Evolutionary conservation across 345 rosid genomes (phyloP).

Genomic region (sweet orange (Citrus sinensis)): DNA sequence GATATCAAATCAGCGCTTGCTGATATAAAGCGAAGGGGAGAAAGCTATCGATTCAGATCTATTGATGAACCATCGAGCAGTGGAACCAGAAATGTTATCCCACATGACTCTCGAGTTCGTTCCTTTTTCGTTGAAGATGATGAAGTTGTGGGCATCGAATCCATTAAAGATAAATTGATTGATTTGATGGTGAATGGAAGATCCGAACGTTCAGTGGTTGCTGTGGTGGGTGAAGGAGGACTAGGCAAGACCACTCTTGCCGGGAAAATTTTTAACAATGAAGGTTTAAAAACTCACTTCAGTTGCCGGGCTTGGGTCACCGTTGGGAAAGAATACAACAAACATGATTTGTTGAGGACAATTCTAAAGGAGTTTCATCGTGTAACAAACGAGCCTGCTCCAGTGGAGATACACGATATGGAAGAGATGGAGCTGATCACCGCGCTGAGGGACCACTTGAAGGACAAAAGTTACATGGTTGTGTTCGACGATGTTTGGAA

Average conservation of each 20-base stretch:
- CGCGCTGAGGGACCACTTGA: constrained; percentile 1
- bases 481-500: constrained; percentile 23
- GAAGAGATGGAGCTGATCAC: background rate
- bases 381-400: background rate
- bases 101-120: constrained; percentile 7
- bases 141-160: constrained; percentile 13
- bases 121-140: constrained; percentile 15
- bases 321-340: no score
- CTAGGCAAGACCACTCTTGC: constrained; percentile 9
- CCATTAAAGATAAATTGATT: background rate
- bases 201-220: background rate
- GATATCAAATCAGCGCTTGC: background rate
- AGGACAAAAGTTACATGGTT: constrained; percentile 10
- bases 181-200: background rate
- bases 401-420: background rate
- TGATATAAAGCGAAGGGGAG: background rate
- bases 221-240: constrained; percentile 14
- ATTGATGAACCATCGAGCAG: background rate
- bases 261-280: constrained; percentile 1
- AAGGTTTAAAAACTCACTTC: background rate
- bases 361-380: background rate
- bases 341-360: no score
- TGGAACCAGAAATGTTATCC: background rate
- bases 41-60: background rate
- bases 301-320: no score